phyloP scores from a whole-genome alignment of 2,329 filamentous ascomycete species.

The Beauveria brongniartii region DNA sequence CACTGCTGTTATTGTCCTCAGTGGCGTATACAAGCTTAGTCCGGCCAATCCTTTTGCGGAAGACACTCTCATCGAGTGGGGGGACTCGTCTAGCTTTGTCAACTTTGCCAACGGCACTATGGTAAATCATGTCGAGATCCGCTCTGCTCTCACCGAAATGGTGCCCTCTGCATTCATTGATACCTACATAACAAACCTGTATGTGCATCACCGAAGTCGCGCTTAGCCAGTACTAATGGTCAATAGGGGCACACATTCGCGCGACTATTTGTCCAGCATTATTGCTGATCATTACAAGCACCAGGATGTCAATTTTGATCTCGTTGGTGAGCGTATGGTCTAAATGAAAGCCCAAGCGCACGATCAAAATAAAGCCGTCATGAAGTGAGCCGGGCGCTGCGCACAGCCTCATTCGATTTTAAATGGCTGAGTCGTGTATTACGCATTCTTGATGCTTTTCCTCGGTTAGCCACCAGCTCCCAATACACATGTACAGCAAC shows the following conservation, averaged over 20 bases:
- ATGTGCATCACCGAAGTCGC: constrained; percentile 20
- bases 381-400: not conserved
- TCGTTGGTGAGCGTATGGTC: constrained; percentile 23
- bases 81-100: constrained; percentile 68
- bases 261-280: constrained; percentile 64
- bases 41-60: constrained; percentile 81
- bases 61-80: constrained; percentile 77
- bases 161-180: constrained; percentile 69
- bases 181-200: constrained; percentile 74
- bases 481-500: too few species aligned
- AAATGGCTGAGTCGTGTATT: not conserved
- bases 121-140: constrained; percentile 68
- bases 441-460: too few species aligned
- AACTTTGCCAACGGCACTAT: constrained; percentile 72
- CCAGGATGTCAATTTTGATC: constrained; percentile 59
- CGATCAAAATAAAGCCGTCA: too few species aligned
- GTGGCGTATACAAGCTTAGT: constrained; percentile 88
- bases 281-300: constrained; percentile 68
- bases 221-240: constrained; percentile 3
- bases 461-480: too few species aligned
- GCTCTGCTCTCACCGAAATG: constrained; percentile 75
- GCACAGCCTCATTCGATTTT: not conserved
- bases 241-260: constrained; percentile 55
- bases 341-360: not conserved
- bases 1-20: constrained; percentile 80